Percentiles rank a stretch among this genome's conserved stretches.
phyloP scores from a whole-genome alignment of 2,329 filamentous ascomycete genomes.

The Fusarium udum region DNA sequence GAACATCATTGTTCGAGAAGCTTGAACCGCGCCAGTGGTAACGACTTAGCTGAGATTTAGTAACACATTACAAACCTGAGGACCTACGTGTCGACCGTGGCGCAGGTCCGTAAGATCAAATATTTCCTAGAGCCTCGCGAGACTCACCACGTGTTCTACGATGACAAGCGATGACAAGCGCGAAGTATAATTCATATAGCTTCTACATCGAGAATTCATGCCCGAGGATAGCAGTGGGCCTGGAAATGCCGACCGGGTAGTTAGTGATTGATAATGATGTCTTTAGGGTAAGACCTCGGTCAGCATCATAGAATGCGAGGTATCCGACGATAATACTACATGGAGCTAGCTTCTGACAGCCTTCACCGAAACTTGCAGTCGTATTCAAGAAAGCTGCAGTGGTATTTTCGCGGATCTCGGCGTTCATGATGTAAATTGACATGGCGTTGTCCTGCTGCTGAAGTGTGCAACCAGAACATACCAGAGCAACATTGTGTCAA shows the following conservation, averaged over 20 bases:
- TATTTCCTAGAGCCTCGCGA: background rate
- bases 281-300: constrained; percentile 6
- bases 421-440: background rate
- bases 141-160: background rate
- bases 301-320: background rate
- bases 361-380: background rate
- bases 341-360: background rate
- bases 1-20: background rate
- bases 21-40: background rate
- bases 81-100: background rate
- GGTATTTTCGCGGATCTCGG: background rate
- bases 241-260: background rate
- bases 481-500: background rate
- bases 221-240: background rate
- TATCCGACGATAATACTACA: background rate
- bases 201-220: constrained; percentile 6
- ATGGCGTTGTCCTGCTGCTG: background rate
- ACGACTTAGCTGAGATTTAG: background rate
- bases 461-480: background rate
- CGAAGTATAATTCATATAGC: constrained; percentile 1
- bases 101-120: background rate
- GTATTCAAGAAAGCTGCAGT: background rate
- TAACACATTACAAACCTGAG: background rate
- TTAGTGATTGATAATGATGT: background rate
- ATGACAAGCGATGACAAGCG: background rate